A percentile compares a stretch with the other conserved stretches of the same genome.
Conservation (phyloP, 352 stramenopile species). For the Elongisporangium prolatum region DNA sequence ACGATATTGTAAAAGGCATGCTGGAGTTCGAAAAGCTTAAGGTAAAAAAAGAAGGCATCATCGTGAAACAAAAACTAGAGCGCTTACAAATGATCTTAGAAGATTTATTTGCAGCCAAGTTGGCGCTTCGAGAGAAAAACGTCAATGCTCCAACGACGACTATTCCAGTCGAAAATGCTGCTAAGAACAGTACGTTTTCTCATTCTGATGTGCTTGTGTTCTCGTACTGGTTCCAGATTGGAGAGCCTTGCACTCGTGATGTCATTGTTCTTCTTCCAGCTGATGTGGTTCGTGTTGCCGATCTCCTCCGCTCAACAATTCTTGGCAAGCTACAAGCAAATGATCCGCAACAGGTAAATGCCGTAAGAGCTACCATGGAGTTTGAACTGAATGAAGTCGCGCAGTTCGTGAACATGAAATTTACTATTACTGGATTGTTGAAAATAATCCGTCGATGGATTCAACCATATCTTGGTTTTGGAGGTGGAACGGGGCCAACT, state of each 20-base stretch:
- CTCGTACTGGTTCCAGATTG: slow-evolving; percentile 28
- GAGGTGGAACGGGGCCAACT: slow-evolving; percentile 6
- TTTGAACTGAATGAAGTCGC: slow-evolving; percentile 29
- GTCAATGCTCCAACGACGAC: background rate
- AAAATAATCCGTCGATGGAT: slow-evolving; percentile 17
- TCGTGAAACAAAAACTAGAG: slow-evolving; percentile 14
- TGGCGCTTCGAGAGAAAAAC: background rate
- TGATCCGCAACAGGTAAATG: slow-evolving; percentile 24
- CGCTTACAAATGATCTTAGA: slow-evolving; percentile 8
- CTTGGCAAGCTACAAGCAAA: slow-evolving; percentile 46
- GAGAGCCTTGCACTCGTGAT: slow-evolving; percentile 17
- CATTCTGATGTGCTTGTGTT: slow-evolving; percentile 19
- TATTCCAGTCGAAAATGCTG: background rate
- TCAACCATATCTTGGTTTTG: slow-evolving; percentile 11
- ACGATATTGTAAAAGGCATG: slow-evolving; percentile 14
- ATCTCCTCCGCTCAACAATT: slow-evolving; percentile 40
- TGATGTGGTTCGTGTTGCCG: slow-evolving; percentile 36
- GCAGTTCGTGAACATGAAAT: slow-evolving; percentile 21
- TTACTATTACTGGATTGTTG: slow-evolving; percentile 16
- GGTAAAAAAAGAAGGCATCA: slow-evolving; percentile 9
- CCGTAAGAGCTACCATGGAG: slow-evolving; percentile 24
- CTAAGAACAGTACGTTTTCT: background rate
- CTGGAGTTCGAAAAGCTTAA: slow-evolving; percentile 10
- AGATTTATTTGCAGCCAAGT: background rate
- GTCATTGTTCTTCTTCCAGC: slow-evolving; percentile 39